A percentile compares a stretch with the other conserved stretches of the same genome.
phyloP scores from a whole-genome alignment of 2,329 filamentous ascomycete species.

The Xylaria multiplex region DNA sequence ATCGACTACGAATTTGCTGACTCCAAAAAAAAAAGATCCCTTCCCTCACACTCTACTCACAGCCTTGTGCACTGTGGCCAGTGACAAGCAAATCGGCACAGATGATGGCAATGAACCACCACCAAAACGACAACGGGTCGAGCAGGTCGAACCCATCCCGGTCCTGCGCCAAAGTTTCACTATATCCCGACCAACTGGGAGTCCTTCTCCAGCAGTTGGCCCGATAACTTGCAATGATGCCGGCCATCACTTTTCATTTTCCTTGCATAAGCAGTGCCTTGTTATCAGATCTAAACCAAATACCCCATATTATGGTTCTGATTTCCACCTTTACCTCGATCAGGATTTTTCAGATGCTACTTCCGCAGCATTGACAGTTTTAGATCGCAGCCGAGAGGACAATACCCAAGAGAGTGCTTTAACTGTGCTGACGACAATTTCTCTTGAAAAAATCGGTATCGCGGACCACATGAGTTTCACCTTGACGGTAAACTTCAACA shows the following conservation, averaged over 20 bases:
- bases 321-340: conserved; percentile 29
- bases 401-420: conserved; percentile 43
- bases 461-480: conserved; percentile 48
- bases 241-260: conserved; percentile 35
- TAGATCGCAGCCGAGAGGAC: conserved; percentile 33
- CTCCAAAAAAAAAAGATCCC: conserved; percentile 18
- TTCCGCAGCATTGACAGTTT: conserved; percentile 32
- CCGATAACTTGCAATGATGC: conserved; percentile 33
- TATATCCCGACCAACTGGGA: conserved; percentile 33
- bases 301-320: conserved; percentile 31
- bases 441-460: conserved; percentile 45
- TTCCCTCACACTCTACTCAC: conserved; percentile 25
- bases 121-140: conserved; percentile 40
- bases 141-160: conserved; percentile 37
- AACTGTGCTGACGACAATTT: conserved; percentile 49
- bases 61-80: conserved; percentile 10
- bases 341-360: conserved; percentile 27
- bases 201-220: not conserved
- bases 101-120: conserved; percentile 29
- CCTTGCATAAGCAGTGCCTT: conserved; percentile 16
- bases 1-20: conserved; percentile 11
- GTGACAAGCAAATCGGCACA: conserved; percentile 1
- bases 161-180: conserved; percentile 38
- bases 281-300: conserved; percentile 29
- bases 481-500: conserved; percentile 57